These are phyloP conservation scores for Arabis alpina DNA, from an alignment of 345 rosid genomes.

Conservation along the genomic window DNA sequence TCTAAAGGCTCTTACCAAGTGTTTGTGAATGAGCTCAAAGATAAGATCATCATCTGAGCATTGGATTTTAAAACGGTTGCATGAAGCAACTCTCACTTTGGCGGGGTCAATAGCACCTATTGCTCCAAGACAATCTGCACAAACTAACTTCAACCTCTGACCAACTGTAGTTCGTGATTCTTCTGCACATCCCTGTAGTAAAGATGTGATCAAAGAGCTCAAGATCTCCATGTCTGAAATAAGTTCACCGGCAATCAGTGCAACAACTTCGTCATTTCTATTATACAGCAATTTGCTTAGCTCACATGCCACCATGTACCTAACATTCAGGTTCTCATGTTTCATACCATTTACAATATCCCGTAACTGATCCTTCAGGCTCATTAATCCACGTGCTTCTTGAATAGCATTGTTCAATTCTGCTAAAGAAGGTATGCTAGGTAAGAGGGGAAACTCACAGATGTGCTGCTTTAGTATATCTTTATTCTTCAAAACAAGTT, in stretches of 20 bases:
- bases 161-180: conserved; percentile 94
- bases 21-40: conserved; percentile 91
- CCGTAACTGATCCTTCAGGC: conserved; percentile 82
- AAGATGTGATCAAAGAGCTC: conserved; percentile 81
- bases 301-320: conserved; percentile 95
- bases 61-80: conserved; percentile 88
- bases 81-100: conserved; percentile 72
- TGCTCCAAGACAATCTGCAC: conserved; percentile 96
- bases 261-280: conserved; percentile 74
- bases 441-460: conserved; percentile 88
- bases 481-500: conserved; percentile 82
- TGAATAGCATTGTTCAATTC: conserved; percentile 90
- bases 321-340: conserved; percentile 95
- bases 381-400: conserved; percentile 90
- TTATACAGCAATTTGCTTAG: conserved; percentile 79
- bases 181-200: conserved; percentile 95
- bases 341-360: conserved; percentile 77
- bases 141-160: conserved; percentile 83
- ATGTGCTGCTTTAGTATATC: conserved; percentile 82
- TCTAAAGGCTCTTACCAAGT: conserved; percentile 94
- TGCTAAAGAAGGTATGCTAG: conserved; percentile 69
- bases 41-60: conserved; percentile 99
- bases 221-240: conserved; percentile 78
- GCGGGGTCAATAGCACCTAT: conserved; percentile 99
- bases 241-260: conserved; percentile 74